Evolutionary conservation across 2,329 filamentous ascomycete species (phyloP).

Genomic region (Scortechinia acanthostroma): DNA sequence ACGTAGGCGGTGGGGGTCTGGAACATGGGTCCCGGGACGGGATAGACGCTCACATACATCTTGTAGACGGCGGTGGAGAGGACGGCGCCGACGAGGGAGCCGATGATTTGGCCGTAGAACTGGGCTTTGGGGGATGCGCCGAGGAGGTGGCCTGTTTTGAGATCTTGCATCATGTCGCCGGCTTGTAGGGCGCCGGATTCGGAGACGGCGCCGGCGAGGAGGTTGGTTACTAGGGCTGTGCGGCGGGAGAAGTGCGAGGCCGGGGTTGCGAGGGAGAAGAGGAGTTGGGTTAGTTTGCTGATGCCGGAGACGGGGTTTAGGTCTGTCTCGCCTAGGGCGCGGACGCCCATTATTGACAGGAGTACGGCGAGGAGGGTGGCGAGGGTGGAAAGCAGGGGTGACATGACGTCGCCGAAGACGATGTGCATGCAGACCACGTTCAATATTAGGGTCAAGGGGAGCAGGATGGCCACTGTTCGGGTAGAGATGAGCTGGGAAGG

Average conservation of each 20-base stretch:
- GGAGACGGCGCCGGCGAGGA: conserved; percentile 83
- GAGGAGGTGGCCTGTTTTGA: conserved; percentile 90
- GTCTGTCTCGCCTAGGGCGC: conserved; percentile 74
- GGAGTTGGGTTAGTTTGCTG: conserved; percentile 88
- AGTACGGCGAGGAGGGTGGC: conserved; percentile 80
- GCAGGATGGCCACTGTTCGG: conserved; percentile 65
- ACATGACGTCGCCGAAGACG: conserved; percentile 71
- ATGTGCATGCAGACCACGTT: conserved; percentile 77
- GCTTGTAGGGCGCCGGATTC: conserved; percentile 85
- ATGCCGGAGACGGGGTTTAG: conserved; percentile 95
- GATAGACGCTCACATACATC: conserved; percentile 83
- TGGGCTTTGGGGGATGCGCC: conserved; percentile 89
- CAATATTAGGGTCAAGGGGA: conserved; percentile 69
- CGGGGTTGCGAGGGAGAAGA: conserved; percentile 87
- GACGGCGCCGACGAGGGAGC: conserved; percentile 77
- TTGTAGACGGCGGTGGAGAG: conserved; percentile 82
- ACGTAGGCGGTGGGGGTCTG: conserved; percentile 92
- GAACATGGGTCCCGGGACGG: conserved; percentile 81
- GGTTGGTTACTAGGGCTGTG: conserved; percentile 79
- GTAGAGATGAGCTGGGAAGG: conserved; percentile 73
- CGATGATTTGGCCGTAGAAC: conserved; percentile 93
- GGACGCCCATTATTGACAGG: conserved; percentile 67
- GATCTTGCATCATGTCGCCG: conserved; percentile 91
- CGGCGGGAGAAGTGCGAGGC: conserved; percentile 59
- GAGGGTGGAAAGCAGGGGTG: conserved; percentile 70